A percentile compares a stretch with the other conserved stretches of the same genome.
phyloP scores from a whole-genome alignment of 257 asterid genomes.

The Solanum corneliomulleri region DNA sequence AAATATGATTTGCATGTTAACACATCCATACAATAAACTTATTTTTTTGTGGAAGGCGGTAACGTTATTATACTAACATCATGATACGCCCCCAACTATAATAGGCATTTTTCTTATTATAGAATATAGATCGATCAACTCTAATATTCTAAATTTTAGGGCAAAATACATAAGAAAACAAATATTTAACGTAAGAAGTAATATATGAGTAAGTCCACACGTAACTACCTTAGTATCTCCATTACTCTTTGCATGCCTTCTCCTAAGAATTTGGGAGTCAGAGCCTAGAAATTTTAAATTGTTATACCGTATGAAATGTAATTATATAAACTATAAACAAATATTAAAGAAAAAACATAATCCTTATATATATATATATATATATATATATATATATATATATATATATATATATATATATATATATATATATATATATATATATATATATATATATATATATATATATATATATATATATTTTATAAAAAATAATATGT shows the following conservation, averaged over 20 bases:
- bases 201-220: background rate
- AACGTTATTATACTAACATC: background rate
- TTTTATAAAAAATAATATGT: too few species aligned
- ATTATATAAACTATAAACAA: background rate
- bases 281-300: background rate
- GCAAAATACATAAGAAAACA: background rate
- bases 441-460: too few species aligned
- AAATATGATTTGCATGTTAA: too few species aligned
- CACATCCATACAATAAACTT: background rate
- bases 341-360: too few species aligned
- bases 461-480: too few species aligned
- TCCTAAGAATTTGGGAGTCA: background rate
- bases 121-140: background rate
- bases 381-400: too few species aligned
- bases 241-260: background rate
- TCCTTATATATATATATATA: background rate
- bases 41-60: background rate
- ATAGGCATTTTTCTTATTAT: background rate
- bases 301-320: background rate
- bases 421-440: too few species aligned
- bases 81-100: background rate
- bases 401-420: too few species aligned
- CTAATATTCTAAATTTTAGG: background rate
- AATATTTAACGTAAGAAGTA: background rate
- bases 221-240: background rate